These are phyloP conservation scores for Xerocomus nothofagi DNA, from an alignment of 1,284 basidiomycete species.

Conservation along the genomic window DNA sequence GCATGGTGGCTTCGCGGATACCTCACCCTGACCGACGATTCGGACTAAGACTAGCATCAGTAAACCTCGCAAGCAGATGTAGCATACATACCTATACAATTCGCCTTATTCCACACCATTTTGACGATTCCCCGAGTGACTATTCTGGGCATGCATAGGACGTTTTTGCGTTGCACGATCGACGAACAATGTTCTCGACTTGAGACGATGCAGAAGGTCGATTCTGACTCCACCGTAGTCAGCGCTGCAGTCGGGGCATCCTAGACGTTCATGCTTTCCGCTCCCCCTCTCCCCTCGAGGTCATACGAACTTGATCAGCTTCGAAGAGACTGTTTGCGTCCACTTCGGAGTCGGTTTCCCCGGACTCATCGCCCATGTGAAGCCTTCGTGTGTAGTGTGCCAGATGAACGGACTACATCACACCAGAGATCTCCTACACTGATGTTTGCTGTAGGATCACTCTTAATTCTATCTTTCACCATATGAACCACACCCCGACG, in stretches of 20 bases:
- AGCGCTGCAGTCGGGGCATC: background rate
- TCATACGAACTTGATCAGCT: background rate
- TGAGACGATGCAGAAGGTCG: background rate
- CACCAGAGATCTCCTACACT: background rate
- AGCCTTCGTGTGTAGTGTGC: background rate
- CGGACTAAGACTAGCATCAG: constrained; percentile 23
- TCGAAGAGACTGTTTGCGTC: background rate
- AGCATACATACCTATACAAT: constrained; percentile 20
- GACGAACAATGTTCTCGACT: background rate
- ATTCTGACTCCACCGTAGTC: background rate
- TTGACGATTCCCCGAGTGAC: background rate
- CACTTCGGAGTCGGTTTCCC: background rate
- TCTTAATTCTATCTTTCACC: constrained; percentile 1
- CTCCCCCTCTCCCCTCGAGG: background rate
- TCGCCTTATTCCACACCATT: constrained; percentile 12
- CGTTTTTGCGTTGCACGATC: background rate
- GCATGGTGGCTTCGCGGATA: constrained; percentile 13
- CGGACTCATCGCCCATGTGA: background rate
- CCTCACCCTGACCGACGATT: constrained; percentile 14
- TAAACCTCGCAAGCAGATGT: constrained; percentile 22
- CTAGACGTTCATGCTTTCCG: background rate
- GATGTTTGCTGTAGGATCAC: background rate
- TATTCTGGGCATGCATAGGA: background rate
- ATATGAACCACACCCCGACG: background rate
- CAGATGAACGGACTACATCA: background rate